Percentiles rank a stretch among this genome's conserved stretches.
phyloP scores from a whole-genome alignment of 768 basidiomycete species.

The Kwoniella sp. region DNA sequence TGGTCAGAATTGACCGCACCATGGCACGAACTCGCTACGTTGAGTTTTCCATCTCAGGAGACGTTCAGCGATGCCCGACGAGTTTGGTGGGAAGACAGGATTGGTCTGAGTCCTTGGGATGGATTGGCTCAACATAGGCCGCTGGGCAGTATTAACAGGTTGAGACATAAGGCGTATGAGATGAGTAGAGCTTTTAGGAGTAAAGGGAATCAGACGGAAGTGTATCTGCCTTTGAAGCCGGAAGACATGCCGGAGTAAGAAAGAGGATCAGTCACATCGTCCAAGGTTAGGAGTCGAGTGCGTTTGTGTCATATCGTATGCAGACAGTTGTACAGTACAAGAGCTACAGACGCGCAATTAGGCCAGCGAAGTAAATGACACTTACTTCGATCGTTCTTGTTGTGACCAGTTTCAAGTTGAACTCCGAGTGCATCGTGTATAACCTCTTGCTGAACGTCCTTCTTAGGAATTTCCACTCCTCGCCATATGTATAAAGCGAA shows the following conservation, averaged over 20 bases:
- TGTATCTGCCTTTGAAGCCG: constrained; percentile 14
- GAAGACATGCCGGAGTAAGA: constrained; percentile 19
- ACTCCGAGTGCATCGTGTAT: too few relatives aligned
- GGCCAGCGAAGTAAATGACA: too few relatives aligned
- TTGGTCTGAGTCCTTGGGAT: constrained; percentile 21
- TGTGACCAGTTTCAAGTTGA: too few relatives aligned
- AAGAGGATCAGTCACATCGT: too few relatives aligned
- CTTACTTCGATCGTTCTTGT: too few relatives aligned
- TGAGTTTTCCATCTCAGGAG: constrained; percentile 10
- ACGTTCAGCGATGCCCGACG: constrained; percentile 23
- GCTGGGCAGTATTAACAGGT: constrained; percentile 21
- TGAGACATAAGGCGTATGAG: constrained; percentile 25
- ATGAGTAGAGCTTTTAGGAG: constrained; percentile 17
- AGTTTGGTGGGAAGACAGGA: constrained; percentile 24
- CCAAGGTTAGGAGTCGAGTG: too few relatives aligned
- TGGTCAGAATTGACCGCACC: constrained; percentile 16
- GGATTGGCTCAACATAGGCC: constrained; percentile 19
- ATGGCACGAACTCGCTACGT: constrained; percentile 17
- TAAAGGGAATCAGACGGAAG: constrained; percentile 23
- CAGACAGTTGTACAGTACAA: too few relatives aligned
- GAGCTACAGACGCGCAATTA: too few relatives aligned
- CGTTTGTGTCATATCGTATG: too few relatives aligned
- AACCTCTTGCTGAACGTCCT: too few relatives aligned
- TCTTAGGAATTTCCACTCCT: too few relatives aligned
- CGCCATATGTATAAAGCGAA: too few relatives aligned